phyloP scores from a whole-genome alignment of 352 stramenopile genomes.

The Pythium dissotocum region DNA sequence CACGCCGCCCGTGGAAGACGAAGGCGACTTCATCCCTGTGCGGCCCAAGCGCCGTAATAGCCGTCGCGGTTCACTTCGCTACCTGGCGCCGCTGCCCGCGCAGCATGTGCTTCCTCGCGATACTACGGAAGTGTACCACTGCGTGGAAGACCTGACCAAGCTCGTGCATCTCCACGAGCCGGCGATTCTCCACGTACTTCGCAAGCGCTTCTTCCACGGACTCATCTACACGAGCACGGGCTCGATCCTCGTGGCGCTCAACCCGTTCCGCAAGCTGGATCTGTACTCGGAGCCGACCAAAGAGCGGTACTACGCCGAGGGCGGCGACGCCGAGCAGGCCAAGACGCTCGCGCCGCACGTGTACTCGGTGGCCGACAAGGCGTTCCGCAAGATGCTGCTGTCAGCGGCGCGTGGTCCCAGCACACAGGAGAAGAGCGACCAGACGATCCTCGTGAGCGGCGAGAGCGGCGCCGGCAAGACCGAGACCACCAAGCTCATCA shows the following conservation, averaged over 20 bases:
- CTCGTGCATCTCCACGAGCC: slow-evolving; percentile 91
- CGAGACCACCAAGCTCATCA: slow-evolving; percentile 97
- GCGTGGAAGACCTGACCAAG: slow-evolving; percentile 88
- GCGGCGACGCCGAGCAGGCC: slow-evolving; percentile 52
- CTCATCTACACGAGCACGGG: slow-evolving; percentile 90
- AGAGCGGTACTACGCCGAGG: slow-evolving; percentile 63
- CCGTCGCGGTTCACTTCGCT: slow-evolving; percentile 44
- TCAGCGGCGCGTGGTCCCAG: slow-evolving; percentile 24
- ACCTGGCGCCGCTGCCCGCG: slow-evolving; percentile 35
- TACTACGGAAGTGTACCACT: slow-evolving; percentile 59
- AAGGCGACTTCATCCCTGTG: slow-evolving; percentile 47
- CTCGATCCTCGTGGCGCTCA: slow-evolving; percentile 84
- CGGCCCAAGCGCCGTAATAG: slow-evolving; percentile 50
- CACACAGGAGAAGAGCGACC: slow-evolving; percentile 53
- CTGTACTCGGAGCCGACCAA: slow-evolving; percentile 76
- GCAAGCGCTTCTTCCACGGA: slow-evolving; percentile 78
- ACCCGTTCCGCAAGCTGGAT: slow-evolving; percentile 74
- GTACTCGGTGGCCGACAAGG: slow-evolving; percentile 81
- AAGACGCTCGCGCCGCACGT: slow-evolving; percentile 80
- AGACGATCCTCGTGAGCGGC: slow-evolving; percentile 96
- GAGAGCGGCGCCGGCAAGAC: slow-evolving; percentile 96
- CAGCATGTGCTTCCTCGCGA: slow-evolving; percentile 60
- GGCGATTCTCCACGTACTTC: slow-evolving; percentile 88
- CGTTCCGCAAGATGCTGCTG: slow-evolving; percentile 84
- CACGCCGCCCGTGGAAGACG: slow-evolving; percentile 22